Conservation (phyloP, 345 rosid species). For the Lagerstroemia speciosa region DNA sequence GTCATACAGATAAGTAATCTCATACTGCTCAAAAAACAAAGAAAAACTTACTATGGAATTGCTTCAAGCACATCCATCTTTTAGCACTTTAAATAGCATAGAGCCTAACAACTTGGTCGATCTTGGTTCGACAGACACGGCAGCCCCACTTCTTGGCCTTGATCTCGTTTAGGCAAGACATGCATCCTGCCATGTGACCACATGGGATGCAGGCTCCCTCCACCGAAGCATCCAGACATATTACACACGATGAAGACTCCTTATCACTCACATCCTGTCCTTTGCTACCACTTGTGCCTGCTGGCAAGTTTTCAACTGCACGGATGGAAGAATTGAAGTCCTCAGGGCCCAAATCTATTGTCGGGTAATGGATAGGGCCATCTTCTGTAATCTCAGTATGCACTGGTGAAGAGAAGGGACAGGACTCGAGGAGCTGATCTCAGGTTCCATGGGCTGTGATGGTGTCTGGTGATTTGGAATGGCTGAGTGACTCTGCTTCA, state of each 20-base stretch:
- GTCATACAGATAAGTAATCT: not conserved
- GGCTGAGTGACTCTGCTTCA: constrained; percentile 19
- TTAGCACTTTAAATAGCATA: constrained; percentile 59
- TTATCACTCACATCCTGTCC: constrained; percentile 28
- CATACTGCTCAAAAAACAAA: not conserved
- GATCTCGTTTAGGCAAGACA: constrained; percentile 84
- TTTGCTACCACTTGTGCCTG: constrained; percentile 25
- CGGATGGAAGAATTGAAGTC: constrained; percentile 22
- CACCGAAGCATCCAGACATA: constrained; percentile 87
- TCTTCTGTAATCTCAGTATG: constrained; percentile 34
- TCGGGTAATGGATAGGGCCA: constrained; percentile 73
- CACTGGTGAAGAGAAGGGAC: constrained; percentile 56
- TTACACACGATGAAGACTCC: constrained; percentile 42
- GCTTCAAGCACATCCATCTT: not conserved
- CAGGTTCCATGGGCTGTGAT: constrained; percentile 15
- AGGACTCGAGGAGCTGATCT: constrained; percentile 2
- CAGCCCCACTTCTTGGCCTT: constrained; percentile 83
- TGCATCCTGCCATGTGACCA: constrained; percentile 95
- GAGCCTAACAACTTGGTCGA: constrained; percentile 63
- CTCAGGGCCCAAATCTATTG: constrained; percentile 53
- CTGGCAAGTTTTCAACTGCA: constrained; percentile 18
- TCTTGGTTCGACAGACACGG: constrained; percentile 88
- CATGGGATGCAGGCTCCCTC: constrained; percentile 99
- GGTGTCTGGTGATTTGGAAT: constrained; percentile 12
- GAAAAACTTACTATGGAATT: not conserved